phyloP scores from a whole-genome alignment of 2,329 filamentous ascomycete species.

The Fusarium nisikadoi region DNA sequence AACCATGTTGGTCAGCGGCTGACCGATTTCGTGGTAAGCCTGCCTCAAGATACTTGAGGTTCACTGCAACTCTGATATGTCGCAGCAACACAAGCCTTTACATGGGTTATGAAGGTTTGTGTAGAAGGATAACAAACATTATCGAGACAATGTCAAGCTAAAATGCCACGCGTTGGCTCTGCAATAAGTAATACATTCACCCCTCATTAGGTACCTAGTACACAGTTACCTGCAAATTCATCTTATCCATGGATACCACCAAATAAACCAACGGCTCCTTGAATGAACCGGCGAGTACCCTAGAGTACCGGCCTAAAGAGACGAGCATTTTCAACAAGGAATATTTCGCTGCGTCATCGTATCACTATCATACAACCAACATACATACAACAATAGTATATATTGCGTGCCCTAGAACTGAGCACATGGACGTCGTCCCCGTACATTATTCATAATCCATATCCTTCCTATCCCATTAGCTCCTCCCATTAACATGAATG shows the following conservation, averaged over 20 bases:
- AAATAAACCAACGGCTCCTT: not conserved
- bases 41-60: constrained; percentile 4
- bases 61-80: constrained; percentile 8
- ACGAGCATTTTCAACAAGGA: not conserved
- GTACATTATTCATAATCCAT: constrained; percentile 35
- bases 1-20: constrained; percentile 29
- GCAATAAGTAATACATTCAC: not conserved
- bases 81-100: not conserved
- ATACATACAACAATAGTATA: constrained; percentile 3
- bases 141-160: not conserved
- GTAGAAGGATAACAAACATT: not conserved
- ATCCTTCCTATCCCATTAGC: constrained; percentile 17
- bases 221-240: not conserved
- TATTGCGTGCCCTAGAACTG: constrained; percentile 27
- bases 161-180: not conserved
- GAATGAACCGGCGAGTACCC: not conserved
- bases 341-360: not conserved
- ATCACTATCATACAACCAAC: not conserved
- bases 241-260: not conserved
- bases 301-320: not conserved
- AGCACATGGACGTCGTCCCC: constrained; percentile 25
- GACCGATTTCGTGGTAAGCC: not conserved
- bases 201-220: not conserved
- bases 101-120: not conserved
- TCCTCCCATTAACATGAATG: constrained; percentile 3